phyloP scores from a whole-genome alignment of 768 basidiomycete genomes.

The Pleurotus cornucopiae region DNA sequence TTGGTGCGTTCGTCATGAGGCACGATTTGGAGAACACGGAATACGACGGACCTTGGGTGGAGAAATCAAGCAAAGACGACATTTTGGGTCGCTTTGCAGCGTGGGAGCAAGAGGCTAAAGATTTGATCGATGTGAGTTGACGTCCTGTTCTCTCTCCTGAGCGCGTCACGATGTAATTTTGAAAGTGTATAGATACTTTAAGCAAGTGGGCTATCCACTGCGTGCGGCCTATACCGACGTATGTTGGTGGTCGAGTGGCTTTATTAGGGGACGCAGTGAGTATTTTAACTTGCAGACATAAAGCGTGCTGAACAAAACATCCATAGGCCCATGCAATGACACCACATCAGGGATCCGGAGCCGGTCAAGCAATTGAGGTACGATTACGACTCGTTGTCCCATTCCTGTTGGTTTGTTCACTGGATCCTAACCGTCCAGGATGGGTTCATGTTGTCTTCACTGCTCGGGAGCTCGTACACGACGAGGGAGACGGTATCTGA shows the following conservation, averaged over 20 bases:
- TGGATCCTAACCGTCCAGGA: conserved; percentile 42
- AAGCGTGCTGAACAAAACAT: conserved; percentile 22
- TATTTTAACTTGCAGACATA: conserved; percentile 9
- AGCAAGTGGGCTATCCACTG: conserved; percentile 64
- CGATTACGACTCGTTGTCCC: not conserved
- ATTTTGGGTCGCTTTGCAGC: conserved; percentile 37
- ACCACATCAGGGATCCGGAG: conserved; percentile 55
- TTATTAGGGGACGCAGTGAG: conserved; percentile 49
- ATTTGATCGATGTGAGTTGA: conserved; percentile 45
- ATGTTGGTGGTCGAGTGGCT: conserved; percentile 44
- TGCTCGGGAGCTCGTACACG: conserved; percentile 40
- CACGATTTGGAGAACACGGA: conserved; percentile 49
- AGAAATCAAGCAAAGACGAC: conserved; percentile 39
- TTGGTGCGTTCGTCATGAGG: conserved; percentile 51
- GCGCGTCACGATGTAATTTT: conserved; percentile 9
- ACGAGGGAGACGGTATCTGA: conserved; percentile 34
- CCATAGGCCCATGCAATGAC: conserved; percentile 47
- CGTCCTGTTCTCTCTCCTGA: not conserved
- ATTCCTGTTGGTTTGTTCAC: conserved; percentile 21
- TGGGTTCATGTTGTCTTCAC: conserved; percentile 39
- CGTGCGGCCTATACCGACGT: conserved; percentile 45
- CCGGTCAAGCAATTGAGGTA: conserved; percentile 57
- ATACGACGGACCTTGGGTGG: conserved; percentile 50
- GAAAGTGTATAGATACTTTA: conserved; percentile 48
- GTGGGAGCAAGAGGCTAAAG: conserved; percentile 61